These are phyloP conservation scores for Suillus subluteus DNA, from an alignment of 768 basidiomycete genomes.

Conservation along the genomic window DNA sequence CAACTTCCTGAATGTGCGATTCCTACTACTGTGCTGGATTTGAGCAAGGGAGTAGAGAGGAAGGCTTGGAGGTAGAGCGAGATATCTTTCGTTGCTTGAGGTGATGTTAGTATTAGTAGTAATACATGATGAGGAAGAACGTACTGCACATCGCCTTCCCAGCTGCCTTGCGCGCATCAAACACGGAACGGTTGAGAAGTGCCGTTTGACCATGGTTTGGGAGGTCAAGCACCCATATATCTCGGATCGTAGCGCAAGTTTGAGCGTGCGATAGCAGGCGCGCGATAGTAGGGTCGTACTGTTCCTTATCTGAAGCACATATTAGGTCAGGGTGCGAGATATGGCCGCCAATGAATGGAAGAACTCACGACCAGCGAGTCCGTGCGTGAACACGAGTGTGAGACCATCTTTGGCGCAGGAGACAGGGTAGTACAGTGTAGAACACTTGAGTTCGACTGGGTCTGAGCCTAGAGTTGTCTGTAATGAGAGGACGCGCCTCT, in stretches of 20 bases:
- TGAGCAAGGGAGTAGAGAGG: constrained; percentile 26
- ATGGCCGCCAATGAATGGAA: background rate
- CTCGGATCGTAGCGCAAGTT: constrained; percentile 23
- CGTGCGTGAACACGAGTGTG: constrained; percentile 33
- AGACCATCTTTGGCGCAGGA: constrained; percentile 19
- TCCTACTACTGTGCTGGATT: constrained; percentile 26
- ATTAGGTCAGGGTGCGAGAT: background rate
- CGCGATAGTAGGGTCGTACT: constrained; percentile 27
- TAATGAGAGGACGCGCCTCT: constrained; percentile 23
- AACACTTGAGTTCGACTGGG: constrained; percentile 21
- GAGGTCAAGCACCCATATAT: constrained; percentile 40
- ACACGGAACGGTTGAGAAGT: constrained; percentile 30
- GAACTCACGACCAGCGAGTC: constrained; percentile 30
- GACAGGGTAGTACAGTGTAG: constrained; percentile 31
- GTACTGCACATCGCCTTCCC: constrained; percentile 25
- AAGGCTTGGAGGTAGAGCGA: constrained; percentile 30
- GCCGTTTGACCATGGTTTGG: constrained; percentile 42
- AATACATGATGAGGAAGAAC: constrained; percentile 3
- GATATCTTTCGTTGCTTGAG: constrained; percentile 27
- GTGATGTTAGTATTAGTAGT: background rate
- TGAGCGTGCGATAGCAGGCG: background rate
- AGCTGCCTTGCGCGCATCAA: constrained; percentile 27
- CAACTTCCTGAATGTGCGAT: constrained; percentile 34
- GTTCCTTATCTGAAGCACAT: constrained; percentile 29
- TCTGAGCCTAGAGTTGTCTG: constrained; percentile 21